Evolutionary conservation across 345 rosid species (phyloP).

Genomic region (Populus ilicifolia): DNA sequence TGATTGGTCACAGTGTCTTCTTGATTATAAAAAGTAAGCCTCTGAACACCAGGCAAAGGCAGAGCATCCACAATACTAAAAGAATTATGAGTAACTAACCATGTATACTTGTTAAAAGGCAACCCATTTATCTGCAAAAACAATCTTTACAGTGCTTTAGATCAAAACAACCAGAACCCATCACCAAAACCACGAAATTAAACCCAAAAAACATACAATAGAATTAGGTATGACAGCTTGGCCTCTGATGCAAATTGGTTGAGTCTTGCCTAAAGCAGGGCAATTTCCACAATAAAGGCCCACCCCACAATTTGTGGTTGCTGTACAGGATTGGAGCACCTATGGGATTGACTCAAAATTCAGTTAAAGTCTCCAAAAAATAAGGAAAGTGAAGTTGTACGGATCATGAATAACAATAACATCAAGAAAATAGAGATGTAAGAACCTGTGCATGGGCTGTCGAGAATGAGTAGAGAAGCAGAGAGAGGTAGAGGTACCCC

Average conservation of each 20-base stretch:
- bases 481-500: conserved; percentile 29
- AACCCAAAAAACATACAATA: conserved; percentile 42
- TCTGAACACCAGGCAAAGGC: conserved; percentile 69
- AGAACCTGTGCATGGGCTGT: conserved; percentile 45
- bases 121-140: conserved; percentile 59
- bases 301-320: conserved; percentile 61
- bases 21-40: conserved; percentile 87
- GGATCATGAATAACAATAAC: conserved; percentile 17
- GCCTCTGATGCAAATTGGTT: conserved; percentile 85
- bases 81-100: conserved; percentile 92
- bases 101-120: conserved; percentile 90
- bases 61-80: conserved; percentile 90
- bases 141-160: not conserved
- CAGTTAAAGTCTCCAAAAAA: conserved; percentile 18
- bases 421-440: not conserved
- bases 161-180: conserved; percentile 1
- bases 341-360: conserved; percentile 25
- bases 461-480: conserved; percentile 32
- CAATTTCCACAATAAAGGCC: conserved; percentile 88
- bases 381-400: conserved; percentile 6
- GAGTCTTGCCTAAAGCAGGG: conserved; percentile 64
- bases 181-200: not conserved
- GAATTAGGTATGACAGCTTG: conserved; percentile 72
- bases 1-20: conserved; percentile 90
- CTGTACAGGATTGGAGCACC: conserved; percentile 65